Conservation (phyloP, 2,329 filamentous ascomycete genomes). For the Stachybotrys chlorohalonatus region DNA sequence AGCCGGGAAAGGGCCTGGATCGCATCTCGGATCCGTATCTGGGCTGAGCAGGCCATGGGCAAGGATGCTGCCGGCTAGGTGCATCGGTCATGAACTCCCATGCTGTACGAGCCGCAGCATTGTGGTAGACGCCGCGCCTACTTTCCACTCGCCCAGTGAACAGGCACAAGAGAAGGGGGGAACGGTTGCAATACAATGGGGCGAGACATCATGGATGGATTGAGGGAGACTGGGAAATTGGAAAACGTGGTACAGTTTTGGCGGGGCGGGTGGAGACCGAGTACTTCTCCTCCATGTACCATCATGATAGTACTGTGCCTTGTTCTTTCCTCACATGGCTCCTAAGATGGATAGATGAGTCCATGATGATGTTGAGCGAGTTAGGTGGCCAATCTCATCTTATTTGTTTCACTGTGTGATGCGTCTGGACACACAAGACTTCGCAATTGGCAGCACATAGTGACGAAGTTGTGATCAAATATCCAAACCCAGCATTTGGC, state of each 20-base stretch:
- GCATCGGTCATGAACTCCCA: not conserved
- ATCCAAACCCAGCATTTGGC: not conserved
- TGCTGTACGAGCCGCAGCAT: not conserved
- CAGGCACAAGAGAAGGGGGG: no score
- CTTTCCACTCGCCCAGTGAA: no score
- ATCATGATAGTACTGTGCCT: no score
- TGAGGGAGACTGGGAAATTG: not conserved
- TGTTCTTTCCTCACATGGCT: no score
- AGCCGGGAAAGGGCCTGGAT: not conserved
- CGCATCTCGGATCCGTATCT: not conserved
- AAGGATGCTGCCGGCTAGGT: not conserved
- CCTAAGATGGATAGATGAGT: not conserved
- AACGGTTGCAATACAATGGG: not conserved
- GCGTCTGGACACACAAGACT: not conserved
- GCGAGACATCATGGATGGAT: not conserved
- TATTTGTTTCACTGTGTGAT: not conserved
- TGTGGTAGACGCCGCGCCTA: no score
- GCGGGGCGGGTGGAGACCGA: not conserved
- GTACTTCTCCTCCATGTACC: not conserved
- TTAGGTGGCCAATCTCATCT: not conserved
- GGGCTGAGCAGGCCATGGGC: no score
- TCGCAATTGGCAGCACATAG: not conserved
- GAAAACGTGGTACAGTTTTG: not conserved
- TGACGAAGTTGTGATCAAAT: not conserved
- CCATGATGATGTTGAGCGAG: not conserved